Base-by-base conservation (phyloP, 345 rosid species). In the Brassica carinata region DNA sequence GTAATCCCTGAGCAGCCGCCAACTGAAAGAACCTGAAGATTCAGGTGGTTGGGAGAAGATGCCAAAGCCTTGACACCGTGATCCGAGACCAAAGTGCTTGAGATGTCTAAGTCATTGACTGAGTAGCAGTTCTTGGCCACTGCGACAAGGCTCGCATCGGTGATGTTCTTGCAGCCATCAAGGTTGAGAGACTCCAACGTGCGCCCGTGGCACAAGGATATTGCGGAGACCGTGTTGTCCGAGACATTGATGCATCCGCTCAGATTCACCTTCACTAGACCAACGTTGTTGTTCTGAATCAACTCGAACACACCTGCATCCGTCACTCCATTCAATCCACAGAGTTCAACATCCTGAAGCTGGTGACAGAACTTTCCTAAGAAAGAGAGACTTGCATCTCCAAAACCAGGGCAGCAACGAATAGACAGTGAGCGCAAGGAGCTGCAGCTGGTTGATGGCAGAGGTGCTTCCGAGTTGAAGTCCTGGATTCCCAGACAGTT, bases 331-430 rank as follows among this genome's bases (percentile, higher is more conserved):
- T 57, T 83, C 36, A 93, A 90, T 61, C 97, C 94, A 51, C 86
- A 82, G 59, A 96, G 85, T 43, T 89, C 96, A 40, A 96, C 30
- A 67, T 89, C 74, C 82, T 89, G 90, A 84, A 96, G 76, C 51
- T 84, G 89, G 17, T 93, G 89, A 82, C 99, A 96, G 86, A 91
- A 58, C 67, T 86, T 90, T 0, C 94, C 97, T 84, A 96, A 80
- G 40, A 87, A 79, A 67, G 88, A 82, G 55, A 96, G 86, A 84
- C 86, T 85, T 63, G 80, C 78, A 71, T 96, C 90, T 38, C 98
- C 97, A 67, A 96, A 90, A 26, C 97, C 97, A 43, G 96, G 97
- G 85, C 99, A 93, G 84, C 86, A 78, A 31, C 86, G 80, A 69
- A 96, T 81, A 26, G 87, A 83, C 78, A 96, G 38, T 2, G 91